Conservation (phyloP, 371 early-diverging fungal species). For the Mortierella sp. region DNA sequence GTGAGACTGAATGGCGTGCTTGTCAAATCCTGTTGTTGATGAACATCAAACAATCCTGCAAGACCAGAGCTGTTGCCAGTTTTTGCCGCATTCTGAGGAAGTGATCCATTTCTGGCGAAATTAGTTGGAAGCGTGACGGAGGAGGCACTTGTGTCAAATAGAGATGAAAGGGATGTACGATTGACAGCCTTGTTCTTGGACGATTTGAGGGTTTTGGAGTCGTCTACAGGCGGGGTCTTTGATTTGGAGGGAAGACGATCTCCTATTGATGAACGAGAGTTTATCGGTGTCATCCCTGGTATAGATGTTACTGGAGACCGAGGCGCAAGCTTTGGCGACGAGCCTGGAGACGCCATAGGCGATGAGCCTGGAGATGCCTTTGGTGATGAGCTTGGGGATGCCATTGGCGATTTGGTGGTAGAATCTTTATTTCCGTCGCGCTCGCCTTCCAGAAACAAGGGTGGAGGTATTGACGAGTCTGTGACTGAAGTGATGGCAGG, state of each 20-base stretch:
- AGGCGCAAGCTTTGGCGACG: conserved; percentile 38
- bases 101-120: conserved; percentile 52
- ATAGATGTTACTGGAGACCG: conserved; percentile 8
- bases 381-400: conserved; percentile 42
- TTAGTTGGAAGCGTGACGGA: conserved; percentile 53
- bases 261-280: conserved; percentile 9
- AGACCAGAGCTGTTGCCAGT: conserved; percentile 24
- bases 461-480: conserved; percentile 1
- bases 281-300: neutral
- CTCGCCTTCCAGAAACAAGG: conserved; percentile 22
- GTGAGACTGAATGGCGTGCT: conserved; percentile 56
- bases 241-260: conserved; percentile 22
- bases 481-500: conserved; percentile 33
- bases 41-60: conserved; percentile 40
- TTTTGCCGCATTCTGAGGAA: conserved; percentile 30
- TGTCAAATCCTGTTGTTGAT: conserved; percentile 44
- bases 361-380: conserved; percentile 11
- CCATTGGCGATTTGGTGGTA: conserved; percentile 27
- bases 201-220: conserved; percentile 36
- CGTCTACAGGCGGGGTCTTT: conserved; percentile 20
- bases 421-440: neutral
- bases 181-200: conserved; percentile 46
- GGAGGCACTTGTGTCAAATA: conserved; percentile 44
- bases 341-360: conserved; percentile 37
- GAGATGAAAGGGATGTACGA: conserved; percentile 30